A percentile compares a stretch with the other conserved stretches of the same genome.
phyloP scores from a whole-genome alignment of 139 green algal species.

The Zygnema circumcarinatum region DNA sequence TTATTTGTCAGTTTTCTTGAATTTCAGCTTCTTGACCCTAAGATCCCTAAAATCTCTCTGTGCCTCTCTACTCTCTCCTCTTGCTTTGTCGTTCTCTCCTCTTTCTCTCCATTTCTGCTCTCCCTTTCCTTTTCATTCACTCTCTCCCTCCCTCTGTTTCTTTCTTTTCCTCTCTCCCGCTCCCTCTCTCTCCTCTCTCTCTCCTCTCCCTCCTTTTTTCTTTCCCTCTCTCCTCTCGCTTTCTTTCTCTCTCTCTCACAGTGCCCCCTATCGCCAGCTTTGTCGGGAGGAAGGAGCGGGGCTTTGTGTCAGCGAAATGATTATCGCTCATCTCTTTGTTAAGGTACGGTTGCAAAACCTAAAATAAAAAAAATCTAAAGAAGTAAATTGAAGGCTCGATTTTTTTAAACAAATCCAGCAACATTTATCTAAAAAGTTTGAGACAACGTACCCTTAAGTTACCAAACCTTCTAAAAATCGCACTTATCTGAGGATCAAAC shows the following conservation, averaged over 20 bases:
- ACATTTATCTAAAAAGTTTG: background rate
- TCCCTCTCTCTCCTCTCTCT: background rate
- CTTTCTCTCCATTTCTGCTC: background rate
- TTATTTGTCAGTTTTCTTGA: background rate
- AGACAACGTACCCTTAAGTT: background rate
- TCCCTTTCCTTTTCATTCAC: background rate
- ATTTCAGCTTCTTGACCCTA: background rate
- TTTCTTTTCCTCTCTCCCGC: background rate
- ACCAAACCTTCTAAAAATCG: background rate
- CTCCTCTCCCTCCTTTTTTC: background rate
- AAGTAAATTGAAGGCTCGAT: background rate
- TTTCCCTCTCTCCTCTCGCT: background rate
- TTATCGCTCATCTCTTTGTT: constrained; percentile 21
- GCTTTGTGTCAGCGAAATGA: constrained; percentile 30
- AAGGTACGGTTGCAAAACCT: background rate
- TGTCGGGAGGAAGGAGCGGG: constrained; percentile 13
- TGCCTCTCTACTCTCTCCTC: no score
- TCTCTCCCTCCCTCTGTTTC: background rate
- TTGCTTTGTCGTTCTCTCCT: background rate
- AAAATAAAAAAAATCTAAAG: background rate
- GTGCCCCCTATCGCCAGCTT: constrained; percentile 5
- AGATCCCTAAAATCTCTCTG: no score
- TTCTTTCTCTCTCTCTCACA: background rate
- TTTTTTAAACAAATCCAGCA: background rate
- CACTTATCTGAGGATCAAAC: no score